These are phyloP conservation scores for Parascedosporium putredinis DNA, from an alignment of 2,329 filamentous ascomycete genomes.

Conservation along the genomic window DNA sequence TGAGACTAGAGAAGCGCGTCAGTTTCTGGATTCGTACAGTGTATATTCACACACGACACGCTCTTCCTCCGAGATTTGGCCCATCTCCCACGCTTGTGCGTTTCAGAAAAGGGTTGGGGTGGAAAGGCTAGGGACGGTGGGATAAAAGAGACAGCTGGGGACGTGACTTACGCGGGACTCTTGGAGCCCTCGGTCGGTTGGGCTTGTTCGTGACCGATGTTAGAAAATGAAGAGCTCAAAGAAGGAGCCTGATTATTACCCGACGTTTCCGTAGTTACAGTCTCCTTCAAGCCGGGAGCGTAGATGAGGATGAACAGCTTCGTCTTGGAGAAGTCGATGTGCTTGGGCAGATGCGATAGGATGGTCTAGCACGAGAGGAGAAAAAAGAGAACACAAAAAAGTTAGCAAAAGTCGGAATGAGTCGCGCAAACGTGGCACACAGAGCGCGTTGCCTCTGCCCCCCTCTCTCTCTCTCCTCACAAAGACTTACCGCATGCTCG, in stretches of 20 bases:
- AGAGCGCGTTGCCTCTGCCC: not conserved
- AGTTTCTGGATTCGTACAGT: no score
- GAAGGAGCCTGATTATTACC: slow-evolving; percentile 52
- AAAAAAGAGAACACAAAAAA: slow-evolving; percentile 12
- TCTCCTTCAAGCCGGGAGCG: slow-evolving; percentile 66
- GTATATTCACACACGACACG: no score
- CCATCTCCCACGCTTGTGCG: no score
- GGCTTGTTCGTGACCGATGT: slow-evolving; percentile 66
- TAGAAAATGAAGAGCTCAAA: slow-evolving; percentile 74
- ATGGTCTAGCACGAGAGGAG: slow-evolving; percentile 54
- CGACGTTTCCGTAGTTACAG: slow-evolving; percentile 37
- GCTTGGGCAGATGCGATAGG: slow-evolving; percentile 74
- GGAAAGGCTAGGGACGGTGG: not conserved
- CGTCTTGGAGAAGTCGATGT: slow-evolving; percentile 60
- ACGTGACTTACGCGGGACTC: slow-evolving; percentile 43
- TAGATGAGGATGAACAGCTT: slow-evolving; percentile 87
- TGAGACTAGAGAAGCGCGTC: slow-evolving; percentile 25
- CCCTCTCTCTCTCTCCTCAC: no score
- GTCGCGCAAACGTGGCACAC: no score
- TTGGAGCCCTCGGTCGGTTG: slow-evolving; percentile 56
- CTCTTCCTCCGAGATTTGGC: no score
- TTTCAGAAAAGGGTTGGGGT: not conserved
- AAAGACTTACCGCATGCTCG: slow-evolving; percentile 67
- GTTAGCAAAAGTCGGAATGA: no score
- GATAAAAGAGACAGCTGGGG: not conserved